These are phyloP conservation scores for Raddia guianensis DNA, from an alignment of 176 grass and related monocot genomes.

Conservation along the genomic window DNA sequence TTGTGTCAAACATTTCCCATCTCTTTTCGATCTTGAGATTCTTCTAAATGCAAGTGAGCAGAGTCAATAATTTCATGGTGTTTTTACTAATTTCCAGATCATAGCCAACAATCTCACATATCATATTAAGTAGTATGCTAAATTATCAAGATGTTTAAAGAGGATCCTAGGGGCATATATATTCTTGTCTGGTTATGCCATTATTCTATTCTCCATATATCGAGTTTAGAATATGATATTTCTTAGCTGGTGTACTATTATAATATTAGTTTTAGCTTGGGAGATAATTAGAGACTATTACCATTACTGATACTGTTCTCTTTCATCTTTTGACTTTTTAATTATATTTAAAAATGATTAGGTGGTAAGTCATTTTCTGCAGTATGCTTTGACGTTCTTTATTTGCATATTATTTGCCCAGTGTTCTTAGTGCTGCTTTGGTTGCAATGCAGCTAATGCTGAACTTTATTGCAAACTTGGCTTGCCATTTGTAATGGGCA, in stretches of 20 bases:
- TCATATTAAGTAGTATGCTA: not conserved
- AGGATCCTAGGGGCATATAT: not conserved
- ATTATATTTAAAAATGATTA: conserved; percentile 5
- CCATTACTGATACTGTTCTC: not conserved
- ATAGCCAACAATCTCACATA: not conserved
- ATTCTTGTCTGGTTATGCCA: not conserved
- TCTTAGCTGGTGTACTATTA: not conserved
- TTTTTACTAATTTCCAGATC: conserved; percentile 9
- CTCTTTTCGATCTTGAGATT: not conserved
- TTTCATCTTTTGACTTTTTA: conserved; percentile 10
- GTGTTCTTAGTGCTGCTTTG: conserved; percentile 28
- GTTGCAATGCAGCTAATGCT: conserved; percentile 64
- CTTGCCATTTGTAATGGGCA: conserved; percentile 95
- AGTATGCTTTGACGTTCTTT: conserved; percentile 29
- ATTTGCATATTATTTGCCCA: conserved; percentile 32
- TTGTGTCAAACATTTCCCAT: not conserved
- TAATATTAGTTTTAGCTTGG: conserved; percentile 1
- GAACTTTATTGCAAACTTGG: conserved; percentile 82
- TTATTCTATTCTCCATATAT: conserved; percentile 16
- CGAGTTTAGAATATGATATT: not conserved
- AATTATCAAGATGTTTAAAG: not conserved
- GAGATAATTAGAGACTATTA: not conserved
- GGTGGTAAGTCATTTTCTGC: not conserved
- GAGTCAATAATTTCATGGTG: not conserved
- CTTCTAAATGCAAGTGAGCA: not conserved